Base-by-base conservation (phyloP, 2,329 filamentous ascomycete species). In the Balansia obtecta region DNA sequence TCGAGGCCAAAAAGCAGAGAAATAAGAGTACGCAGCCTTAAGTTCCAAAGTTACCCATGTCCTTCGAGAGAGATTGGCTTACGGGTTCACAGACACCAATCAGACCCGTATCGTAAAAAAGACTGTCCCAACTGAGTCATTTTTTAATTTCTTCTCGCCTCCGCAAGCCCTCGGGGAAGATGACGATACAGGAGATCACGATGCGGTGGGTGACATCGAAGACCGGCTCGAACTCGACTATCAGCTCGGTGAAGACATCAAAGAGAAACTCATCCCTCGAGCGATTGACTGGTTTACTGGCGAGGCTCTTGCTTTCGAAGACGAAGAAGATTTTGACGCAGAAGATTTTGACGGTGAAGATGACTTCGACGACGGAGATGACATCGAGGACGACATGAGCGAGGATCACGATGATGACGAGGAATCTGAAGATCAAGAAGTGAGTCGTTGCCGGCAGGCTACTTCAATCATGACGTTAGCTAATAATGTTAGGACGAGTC, bases 211-310 rank as follows among this genome's bases (percentile, higher is more conserved):
- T 48, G 93, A 98, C 66, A 95, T 98, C 48, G 93, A 98, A 75
- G 90, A 95, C 71, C 90, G 93, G 56, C 81, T 98, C 51, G 93
- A 98, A 75, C 83, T 98, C 48, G 93, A 98, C 72, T 98, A 97
- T 71, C 91, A 97, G 73, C 83, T 98, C 43, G 93, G 93, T 58
- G 93, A 98, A 75, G 93, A 98, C 66, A 96, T 98, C 74, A 98
- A 98, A 76, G 93, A 98, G 80, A 98, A 98, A 76, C 80, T 98
- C 57, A 98, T 98, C 60, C 93, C 93, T 57, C 89, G 91, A 60
- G 93, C 94, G 52, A 93, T 98, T 62, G 93, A 98, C 72, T 98
- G 93, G 93, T 98, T 98, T 70, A 98, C 93, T 49, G 93, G 93
- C 52, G 93, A 98, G 73, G 93, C 93, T 59, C 83, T 98, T 56